Percentiles rank a stretch among this genome's conserved stretches.
Evolutionary conservation across 129 eudicot species (phyloP).

Genomic region (Pittosporum tobira): DNA sequence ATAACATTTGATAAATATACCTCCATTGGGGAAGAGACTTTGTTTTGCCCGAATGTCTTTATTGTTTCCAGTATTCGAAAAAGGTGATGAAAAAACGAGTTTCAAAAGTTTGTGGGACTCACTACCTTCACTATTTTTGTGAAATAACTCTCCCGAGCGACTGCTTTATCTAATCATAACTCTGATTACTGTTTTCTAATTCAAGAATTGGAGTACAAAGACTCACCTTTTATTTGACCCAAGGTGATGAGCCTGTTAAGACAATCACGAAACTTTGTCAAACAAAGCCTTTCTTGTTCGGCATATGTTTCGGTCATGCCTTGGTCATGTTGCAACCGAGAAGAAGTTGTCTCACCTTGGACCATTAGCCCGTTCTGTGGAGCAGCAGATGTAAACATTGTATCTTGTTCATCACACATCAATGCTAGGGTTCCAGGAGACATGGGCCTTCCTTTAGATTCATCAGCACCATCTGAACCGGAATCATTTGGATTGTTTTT

Average conservation of each 20-base stretch:
- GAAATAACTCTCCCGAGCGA: not conserved
- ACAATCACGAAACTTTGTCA: slow-evolving; percentile 80
- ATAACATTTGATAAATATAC: not conserved
- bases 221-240: slow-evolving; percentile 78
- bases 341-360: slow-evolving; percentile 19
- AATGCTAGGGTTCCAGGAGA: slow-evolving; percentile 88
- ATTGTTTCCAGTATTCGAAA: no score
- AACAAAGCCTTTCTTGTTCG: slow-evolving; percentile 66
- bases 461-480: slow-evolving; percentile 52
- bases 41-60: no score
- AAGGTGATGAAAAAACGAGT: no score
- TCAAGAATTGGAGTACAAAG: slow-evolving; percentile 1
- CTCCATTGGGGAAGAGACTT: no score
- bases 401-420: slow-evolving; percentile 90
- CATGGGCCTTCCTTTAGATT: slow-evolving; percentile 57
- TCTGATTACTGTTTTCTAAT: no score
- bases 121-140: no score
- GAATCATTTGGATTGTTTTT: slow-evolving; percentile 33
- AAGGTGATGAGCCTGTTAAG: slow-evolving; percentile 67
- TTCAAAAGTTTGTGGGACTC: no score
- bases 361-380: slow-evolving; percentile 28
- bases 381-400: slow-evolving; percentile 47
- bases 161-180: no score
- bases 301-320: slow-evolving; percentile 47
- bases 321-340: slow-evolving; percentile 41